phyloP scores from a whole-genome alignment of 1,284 basidiomycete genomes.

The Athelia psychrophila region DNA sequence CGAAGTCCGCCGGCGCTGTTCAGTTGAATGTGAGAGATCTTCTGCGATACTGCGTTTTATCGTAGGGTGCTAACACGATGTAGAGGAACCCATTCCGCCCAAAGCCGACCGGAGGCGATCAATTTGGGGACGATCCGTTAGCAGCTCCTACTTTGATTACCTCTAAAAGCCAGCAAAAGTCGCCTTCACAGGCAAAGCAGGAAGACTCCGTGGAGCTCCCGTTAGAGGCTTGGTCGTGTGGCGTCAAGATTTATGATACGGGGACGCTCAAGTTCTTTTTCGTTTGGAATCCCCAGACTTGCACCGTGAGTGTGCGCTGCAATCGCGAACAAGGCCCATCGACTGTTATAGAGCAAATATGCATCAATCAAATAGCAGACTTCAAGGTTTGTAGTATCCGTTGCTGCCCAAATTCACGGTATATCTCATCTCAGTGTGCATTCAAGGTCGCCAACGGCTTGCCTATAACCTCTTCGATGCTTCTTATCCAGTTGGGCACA shows the following conservation, averaged over 20 bases:
- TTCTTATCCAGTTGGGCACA: too few relatives aligned
- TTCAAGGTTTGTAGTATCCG: neutral
- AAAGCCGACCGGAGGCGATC: too few relatives aligned
- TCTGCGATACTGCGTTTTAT: too few relatives aligned
- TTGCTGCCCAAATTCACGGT: neutral
- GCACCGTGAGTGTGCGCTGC: too few relatives aligned
- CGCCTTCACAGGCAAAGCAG: neutral
- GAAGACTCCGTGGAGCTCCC: neutral
- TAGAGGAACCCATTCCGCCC: too few relatives aligned
- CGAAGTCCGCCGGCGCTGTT: constrained; percentile 10
- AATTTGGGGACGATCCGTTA: neutral
- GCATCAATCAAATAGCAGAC: neutral
- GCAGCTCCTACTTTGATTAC: neutral
- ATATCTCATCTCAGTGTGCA: too few relatives aligned
- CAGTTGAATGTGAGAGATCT: neutral
- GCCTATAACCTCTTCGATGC: too few relatives aligned
- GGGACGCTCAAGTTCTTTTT: neutral
- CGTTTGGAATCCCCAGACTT: too few relatives aligned
- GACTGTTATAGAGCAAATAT: neutral
- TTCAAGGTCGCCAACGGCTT: too few relatives aligned
- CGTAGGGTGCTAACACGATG: too few relatives aligned
- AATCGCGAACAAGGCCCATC: too few relatives aligned
- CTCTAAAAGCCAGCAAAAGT: neutral
- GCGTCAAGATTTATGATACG: neutral
- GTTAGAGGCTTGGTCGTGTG: neutral